Evolutionary conservation across 345 rosid genomes (phyloP).

Genomic region (Aquilaria sinensis): DNA sequence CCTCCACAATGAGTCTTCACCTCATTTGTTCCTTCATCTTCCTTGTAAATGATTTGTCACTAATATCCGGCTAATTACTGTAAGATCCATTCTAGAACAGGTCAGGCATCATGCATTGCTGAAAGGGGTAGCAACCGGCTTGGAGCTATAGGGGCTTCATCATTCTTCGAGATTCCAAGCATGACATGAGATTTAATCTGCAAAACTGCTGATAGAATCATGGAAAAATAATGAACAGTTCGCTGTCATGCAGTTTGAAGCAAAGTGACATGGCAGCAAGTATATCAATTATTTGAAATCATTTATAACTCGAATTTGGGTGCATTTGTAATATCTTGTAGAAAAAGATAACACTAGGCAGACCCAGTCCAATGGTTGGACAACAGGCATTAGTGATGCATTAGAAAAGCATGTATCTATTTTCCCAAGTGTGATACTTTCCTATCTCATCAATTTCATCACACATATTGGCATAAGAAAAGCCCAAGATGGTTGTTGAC

Average conservation of each 20-base stretch:
- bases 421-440: no score
- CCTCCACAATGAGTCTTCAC: constrained; percentile 20
- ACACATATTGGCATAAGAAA: no score
- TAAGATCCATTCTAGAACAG: constrained; percentile 91
- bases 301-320: no score
- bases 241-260: no score
- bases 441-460: no score
- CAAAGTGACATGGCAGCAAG: no score
- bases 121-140: constrained; percentile 54
- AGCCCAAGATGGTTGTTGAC: constrained; percentile 17
- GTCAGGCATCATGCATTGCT: constrained; percentile 72
- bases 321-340: no score
- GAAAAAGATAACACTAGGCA: no score
- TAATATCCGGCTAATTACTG: constrained; percentile 88
- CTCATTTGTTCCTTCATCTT: constrained; percentile 92
- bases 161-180: constrained; percentile 75
- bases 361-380: no score
- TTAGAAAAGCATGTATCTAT: no score
- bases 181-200: constrained; percentile 88
- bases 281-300: no score
- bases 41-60: constrained; percentile 79
- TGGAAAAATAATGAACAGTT: background rate
- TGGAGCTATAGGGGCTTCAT: constrained; percentile 65
- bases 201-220: constrained; percentile 13
- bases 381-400: no score